A percentile compares a stretch with the other conserved stretches of the same genome.
Evolutionary conservation across 2,329 filamentous ascomycete genomes (phyloP).

Genomic region (Purpureocillium lavendulum): DNA sequence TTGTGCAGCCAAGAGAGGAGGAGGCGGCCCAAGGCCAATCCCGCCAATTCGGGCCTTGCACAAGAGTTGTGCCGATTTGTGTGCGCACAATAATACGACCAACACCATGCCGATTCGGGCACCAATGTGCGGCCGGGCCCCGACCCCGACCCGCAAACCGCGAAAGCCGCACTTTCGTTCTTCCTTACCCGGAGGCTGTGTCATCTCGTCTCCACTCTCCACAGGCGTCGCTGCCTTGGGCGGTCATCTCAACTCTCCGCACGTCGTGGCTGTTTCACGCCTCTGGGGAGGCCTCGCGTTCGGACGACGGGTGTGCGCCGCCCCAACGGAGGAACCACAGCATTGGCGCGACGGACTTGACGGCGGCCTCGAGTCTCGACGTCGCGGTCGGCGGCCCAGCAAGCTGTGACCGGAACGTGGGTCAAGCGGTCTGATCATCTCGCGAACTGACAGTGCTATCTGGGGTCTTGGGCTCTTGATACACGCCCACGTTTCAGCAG

Average conservation of each 20-base stretch:
- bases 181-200: not conserved
- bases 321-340: not conserved
- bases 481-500: slow-evolving; percentile 13
- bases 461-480: slow-evolving; percentile 6
- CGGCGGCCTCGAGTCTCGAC: no score
- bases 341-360: no score
- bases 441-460: not conserved
- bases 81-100: not conserved
- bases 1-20: no score
- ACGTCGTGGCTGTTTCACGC: no score
- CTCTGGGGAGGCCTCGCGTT: not conserved
- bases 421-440: slow-evolving; percentile 3
- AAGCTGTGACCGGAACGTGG: slow-evolving; percentile 1
- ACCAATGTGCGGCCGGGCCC: not conserved
- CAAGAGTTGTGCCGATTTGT: no score
- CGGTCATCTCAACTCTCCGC: no score
- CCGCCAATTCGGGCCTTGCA: no score
- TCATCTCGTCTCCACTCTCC: not conserved
- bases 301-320: not conserved
- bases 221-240: not conserved
- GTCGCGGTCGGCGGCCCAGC: no score
- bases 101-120: not conserved
- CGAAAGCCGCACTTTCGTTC: not conserved
- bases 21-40: no score
- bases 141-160: no score